Evolutionary conservation across 352 stramenopile species (phyloP).

Genomic region (Phytophthora crassamura): DNA sequence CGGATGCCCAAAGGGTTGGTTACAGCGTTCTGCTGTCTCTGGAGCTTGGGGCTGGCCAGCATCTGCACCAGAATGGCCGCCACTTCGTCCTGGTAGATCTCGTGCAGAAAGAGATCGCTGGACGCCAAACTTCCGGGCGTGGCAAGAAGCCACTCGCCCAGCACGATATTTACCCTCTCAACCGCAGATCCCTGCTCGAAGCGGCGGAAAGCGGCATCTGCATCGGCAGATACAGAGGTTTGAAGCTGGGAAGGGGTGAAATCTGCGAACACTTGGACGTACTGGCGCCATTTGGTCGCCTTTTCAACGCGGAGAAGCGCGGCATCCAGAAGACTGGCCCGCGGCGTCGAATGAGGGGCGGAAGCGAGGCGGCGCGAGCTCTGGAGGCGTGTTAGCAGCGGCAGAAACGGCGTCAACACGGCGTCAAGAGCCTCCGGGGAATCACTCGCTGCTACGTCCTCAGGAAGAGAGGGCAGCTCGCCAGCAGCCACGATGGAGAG

Average conservation of each 20-base stretch:
- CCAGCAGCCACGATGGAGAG: constrained; percentile 35
- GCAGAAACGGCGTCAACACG: constrained; percentile 51
- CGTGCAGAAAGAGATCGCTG: constrained; percentile 60
- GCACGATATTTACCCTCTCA: constrained; percentile 48
- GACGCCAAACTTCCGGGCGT: constrained; percentile 20
- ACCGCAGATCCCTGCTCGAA: constrained; percentile 52
- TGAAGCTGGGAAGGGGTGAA: constrained; percentile 40
- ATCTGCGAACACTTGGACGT: constrained; percentile 41
- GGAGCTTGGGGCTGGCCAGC: constrained; percentile 43
- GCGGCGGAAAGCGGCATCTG: constrained; percentile 44
- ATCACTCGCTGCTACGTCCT: constrained; percentile 1
- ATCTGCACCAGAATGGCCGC: constrained; percentile 53
- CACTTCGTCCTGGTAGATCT: constrained; percentile 67
- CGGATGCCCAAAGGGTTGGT: constrained; percentile 17
- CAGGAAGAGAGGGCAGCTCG: constrained; percentile 29
- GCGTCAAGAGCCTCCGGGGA: constrained; percentile 21
- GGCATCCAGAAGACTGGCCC: constrained; percentile 26
- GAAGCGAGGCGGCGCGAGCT: constrained; percentile 22
- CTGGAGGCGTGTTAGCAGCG: constrained; percentile 58
- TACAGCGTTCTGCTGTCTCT: constrained; percentile 26
- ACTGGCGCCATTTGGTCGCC: constrained; percentile 52
- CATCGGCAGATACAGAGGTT: constrained; percentile 14
- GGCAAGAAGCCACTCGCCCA: constrained; percentile 43
- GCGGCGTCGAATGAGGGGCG: background rate
- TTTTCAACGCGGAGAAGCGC: constrained; percentile 46